A percentile compares a stretch with the other conserved stretches of the same genome.
Conservation (phyloP, 805 yeast species). For the Blastobotrys peoriensis region DNA sequence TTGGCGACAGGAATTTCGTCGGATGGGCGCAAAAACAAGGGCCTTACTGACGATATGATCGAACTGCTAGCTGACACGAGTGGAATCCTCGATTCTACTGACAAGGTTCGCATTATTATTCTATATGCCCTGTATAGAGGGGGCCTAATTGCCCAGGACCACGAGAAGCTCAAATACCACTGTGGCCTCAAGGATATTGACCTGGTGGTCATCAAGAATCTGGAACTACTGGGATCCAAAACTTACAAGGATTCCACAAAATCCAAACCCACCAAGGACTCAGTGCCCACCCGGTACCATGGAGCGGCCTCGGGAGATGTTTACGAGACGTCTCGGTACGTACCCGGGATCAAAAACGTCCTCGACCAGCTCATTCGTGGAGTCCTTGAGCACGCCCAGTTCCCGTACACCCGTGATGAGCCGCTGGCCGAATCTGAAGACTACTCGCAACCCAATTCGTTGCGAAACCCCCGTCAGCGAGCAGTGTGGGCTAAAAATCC, state of each 20-base stretch:
- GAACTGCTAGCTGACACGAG: conserved; percentile 40
- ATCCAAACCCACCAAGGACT: conserved; percentile 21
- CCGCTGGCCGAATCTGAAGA: conserved; percentile 39
- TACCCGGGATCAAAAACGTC: conserved; percentile 61
- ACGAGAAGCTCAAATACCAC: conserved; percentile 60
- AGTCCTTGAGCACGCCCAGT: conserved; percentile 49
- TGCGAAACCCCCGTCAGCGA: conserved; percentile 64
- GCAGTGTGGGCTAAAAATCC: conserved; percentile 67
- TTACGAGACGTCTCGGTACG: conserved; percentile 48
- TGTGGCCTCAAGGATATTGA: conserved; percentile 36
- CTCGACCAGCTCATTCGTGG: conserved; percentile 43
- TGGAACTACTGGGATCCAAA: conserved; percentile 53
- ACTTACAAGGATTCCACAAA: conserved; percentile 38
- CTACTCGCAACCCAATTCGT: conserved; percentile 41
- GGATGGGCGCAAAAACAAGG: conserved; percentile 54
- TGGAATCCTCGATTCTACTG: conserved; percentile 47
- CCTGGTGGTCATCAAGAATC: conserved; percentile 50
- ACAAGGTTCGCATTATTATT: conserved; percentile 68
- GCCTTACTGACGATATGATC: conserved; percentile 57
- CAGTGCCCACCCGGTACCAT: conserved; percentile 8
- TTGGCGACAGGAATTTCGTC: conserved; percentile 66
- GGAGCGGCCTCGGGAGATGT: conserved; percentile 26
- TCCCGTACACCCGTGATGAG: conserved; percentile 72
- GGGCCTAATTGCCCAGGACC: conserved; percentile 67
- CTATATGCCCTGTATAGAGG: conserved; percentile 76